These are phyloP conservation scores for Paecilomyces variotii DNA, from an alignment of 2,329 filamentous ascomycete genomes.

Conservation along the genomic window DNA sequence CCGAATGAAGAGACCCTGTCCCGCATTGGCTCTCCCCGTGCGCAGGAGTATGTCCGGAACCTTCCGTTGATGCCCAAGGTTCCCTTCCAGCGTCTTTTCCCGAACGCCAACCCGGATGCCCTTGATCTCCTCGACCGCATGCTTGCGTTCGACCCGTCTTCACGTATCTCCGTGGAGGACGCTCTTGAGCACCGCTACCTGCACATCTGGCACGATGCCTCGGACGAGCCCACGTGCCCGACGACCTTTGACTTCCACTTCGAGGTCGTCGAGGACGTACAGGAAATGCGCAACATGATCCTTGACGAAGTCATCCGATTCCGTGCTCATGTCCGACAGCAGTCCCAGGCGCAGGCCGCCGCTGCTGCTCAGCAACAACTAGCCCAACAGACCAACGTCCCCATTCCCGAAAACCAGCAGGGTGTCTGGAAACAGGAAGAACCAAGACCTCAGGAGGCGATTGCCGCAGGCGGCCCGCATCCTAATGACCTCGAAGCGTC, in stretches of 20 bases:
- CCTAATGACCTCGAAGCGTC: slow-evolving; percentile 41
- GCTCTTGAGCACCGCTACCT: slow-evolving; percentile 95
- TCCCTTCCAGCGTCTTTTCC: slow-evolving; percentile 80
- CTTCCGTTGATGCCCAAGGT: slow-evolving; percentile 92
- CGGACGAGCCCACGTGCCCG: slow-evolving; percentile 88
- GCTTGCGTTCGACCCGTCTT: slow-evolving; percentile 92
- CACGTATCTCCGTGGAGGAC: slow-evolving; percentile 87
- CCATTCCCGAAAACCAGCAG: slow-evolving; percentile 55
- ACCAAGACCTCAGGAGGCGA: slow-evolving; percentile 52
- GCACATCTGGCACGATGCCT: slow-evolving; percentile 96
- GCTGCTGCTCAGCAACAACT: slow-evolving; percentile 19
- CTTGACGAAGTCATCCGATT: slow-evolving; percentile 88
- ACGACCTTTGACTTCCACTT: slow-evolving; percentile 97
- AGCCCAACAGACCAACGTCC: slow-evolving; percentile 43
- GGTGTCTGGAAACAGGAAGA: slow-evolving; percentile 50
- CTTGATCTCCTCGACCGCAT: slow-evolving; percentile 93
- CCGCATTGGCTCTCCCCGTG: slow-evolving; percentile 88
- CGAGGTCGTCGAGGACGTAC: slow-evolving; percentile 91
- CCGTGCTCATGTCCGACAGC: slow-evolving; percentile 54
- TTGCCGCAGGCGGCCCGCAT: slow-evolving; percentile 33
- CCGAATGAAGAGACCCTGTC: slow-evolving; percentile 90
- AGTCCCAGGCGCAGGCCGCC: slow-evolving; percentile 35
- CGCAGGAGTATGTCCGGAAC: slow-evolving; percentile 97
- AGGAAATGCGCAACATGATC: slow-evolving; percentile 95
- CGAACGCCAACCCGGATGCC: slow-evolving; percentile 89